Conservation (phyloP, 345 rosid genomes). For the Eucalyptus dawsonii region DNA sequence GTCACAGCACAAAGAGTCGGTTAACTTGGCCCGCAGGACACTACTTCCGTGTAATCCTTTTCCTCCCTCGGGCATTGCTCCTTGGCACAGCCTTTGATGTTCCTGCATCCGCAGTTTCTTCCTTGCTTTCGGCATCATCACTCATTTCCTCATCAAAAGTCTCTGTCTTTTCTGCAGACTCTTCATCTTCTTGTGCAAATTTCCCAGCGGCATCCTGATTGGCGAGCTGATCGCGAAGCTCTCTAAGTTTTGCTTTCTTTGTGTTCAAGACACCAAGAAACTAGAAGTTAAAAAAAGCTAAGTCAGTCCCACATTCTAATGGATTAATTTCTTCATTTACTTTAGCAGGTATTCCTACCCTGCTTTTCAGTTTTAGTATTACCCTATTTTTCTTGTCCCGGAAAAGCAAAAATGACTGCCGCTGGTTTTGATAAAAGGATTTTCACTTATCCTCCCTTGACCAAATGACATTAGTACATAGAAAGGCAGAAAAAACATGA, state of each 20-base stretch:
- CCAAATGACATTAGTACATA: neutral
- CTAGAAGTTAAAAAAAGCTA: conserved; percentile 10
- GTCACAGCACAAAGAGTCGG: neutral
- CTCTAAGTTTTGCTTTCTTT: conserved; percentile 80
- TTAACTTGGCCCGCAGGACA: neutral
- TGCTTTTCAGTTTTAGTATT: neutral
- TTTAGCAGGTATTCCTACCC: neutral
- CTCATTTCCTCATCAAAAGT: conserved; percentile 35
- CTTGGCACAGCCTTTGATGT: conserved; percentile 15
- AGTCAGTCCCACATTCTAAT: neutral
- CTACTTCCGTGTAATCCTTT: conserved; percentile 22
- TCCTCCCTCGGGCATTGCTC: conserved; percentile 20
- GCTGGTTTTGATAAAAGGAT: neutral
- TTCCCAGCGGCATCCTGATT: conserved; percentile 24
- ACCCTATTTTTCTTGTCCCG: neutral
- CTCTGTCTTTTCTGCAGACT: conserved; percentile 49
- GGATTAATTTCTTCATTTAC: neutral
- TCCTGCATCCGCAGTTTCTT: conserved; percentile 22
- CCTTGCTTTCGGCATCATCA: conserved; percentile 23
- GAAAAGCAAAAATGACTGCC: neutral
- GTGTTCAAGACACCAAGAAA: conserved; percentile 63
- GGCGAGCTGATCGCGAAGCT: conserved; percentile 50
- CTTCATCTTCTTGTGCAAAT: conserved; percentile 25
- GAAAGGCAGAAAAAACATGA: neutral
- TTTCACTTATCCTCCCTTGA: neutral